Base-by-base conservation (phyloP, 1,284 basidiomycete genomes). In the Trametes versicolor region DNA sequence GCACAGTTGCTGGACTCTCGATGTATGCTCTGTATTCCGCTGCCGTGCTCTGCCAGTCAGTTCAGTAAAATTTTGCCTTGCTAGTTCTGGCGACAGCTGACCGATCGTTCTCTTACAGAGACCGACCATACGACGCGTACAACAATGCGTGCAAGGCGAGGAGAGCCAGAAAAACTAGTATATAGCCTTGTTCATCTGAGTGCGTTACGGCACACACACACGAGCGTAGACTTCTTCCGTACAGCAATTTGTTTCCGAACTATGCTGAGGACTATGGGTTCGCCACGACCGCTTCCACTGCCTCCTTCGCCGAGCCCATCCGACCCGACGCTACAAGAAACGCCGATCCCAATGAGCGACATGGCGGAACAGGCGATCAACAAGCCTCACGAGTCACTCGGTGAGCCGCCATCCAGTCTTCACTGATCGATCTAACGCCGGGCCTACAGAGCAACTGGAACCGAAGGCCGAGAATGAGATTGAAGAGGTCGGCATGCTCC, bases 381-480 rank as follows among this genome's bases (percentile, higher is more conserved):
- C 12, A 19, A 43, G 27, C 41, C 52, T 7, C 19, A 49, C 19
- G 59, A 54, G 29, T 54, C 52, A 10, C 27, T 61, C 17, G 34
- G 59, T 61, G 19, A 29, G 59, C 29, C n/a, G 5, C n/a, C 17
- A 15, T 5, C 7, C 15, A 6, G 32, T 12, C 19, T 39, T 29
- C 17, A 17, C 6, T 12, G 15, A 27, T 17, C 2, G 1, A 36
- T 8, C n/a, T 2, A 7, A 5, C 29, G 5, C 43, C 34, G 5
- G 2, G 5, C 17, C 3, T 37, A 25, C 21, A 62, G 60, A 34
- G 17, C 60, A 36, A 9, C 27, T 62, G 36, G 53, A 62, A 47
- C 53, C 60, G 19, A 55, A 50, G 45, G 60, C 60, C 19, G 60
- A 62, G 36, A 50, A 56, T 21, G 60, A 62, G 21, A 43, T 62